Percentiles rank a stretch among this genome's conserved stretches.
phyloP scores from a whole-genome alignment of 176 grass and related monocot genomes.

The Zea luxurians region DNA sequence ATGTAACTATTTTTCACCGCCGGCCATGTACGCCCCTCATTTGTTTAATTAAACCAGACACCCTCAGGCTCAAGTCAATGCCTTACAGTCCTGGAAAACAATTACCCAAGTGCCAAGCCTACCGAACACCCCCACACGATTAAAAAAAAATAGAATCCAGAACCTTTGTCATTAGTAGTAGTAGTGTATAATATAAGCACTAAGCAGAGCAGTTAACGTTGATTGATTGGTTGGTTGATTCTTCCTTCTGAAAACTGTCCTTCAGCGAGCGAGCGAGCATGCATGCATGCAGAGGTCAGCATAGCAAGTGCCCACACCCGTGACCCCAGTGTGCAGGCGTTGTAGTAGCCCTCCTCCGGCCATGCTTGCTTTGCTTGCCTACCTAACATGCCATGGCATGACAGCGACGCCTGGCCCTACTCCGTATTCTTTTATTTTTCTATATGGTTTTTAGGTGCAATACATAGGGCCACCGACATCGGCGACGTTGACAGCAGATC shows the following conservation, averaged over 20 bases:
- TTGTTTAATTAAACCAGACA: slow-evolving; percentile 27
- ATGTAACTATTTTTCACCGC: background rate
- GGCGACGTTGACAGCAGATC: slow-evolving; percentile 42
- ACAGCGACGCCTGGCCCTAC: slow-evolving; percentile 41
- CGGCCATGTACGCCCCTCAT: slow-evolving; percentile 13
- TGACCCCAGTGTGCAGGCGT: slow-evolving; percentile 21
- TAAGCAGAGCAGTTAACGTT: slow-evolving; percentile 20
- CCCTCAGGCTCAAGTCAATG: slow-evolving; percentile 46
- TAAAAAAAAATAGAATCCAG: background rate
- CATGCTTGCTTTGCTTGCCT: slow-evolving; percentile 25
- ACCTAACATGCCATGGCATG: slow-evolving; percentile 52
- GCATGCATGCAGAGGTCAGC: slow-evolving; percentile 13
- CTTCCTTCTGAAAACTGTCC: slow-evolving; percentile 27
- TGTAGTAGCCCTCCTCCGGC: slow-evolving; percentile 32
- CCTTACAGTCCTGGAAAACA: slow-evolving; percentile 28
- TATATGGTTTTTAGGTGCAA: background rate
- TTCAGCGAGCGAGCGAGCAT: background rate
- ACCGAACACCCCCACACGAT: slow-evolving; percentile 26
- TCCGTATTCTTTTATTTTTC: background rate
- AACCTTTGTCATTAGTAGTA: background rate
- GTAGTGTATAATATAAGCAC: background rate
- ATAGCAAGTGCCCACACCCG: slow-evolving; percentile 1
- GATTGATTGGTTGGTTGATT: slow-evolving; percentile 28
- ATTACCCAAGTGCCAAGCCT: background rate
- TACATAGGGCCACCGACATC: slow-evolving; percentile 38